A percentile compares a stretch with the other conserved stretches of the same genome.
Evolutionary conservation across 345 rosid genomes (phyloP).

Genomic region (Nasturtium officinale): DNA sequence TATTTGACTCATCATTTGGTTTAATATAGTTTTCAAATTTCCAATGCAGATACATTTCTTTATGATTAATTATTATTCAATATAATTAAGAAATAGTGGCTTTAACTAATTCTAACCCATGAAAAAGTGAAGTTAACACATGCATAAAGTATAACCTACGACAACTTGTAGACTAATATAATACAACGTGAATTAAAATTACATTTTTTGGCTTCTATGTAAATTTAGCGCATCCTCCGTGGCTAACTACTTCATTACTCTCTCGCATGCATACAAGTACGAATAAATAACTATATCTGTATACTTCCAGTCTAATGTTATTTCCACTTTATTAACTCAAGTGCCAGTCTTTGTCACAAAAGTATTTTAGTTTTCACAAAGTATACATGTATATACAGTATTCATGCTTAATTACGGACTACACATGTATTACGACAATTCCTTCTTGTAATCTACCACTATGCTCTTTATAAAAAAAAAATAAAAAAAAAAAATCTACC

Average conservation of each 20-base stretch:
- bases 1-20: conserved; percentile 23
- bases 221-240: conserved; percentile 26
- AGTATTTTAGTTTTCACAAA: background rate
- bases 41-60: conserved; percentile 28
- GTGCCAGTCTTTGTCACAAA: conserved; percentile 26
- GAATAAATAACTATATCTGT: background rate
- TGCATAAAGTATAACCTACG: conserved; percentile 46
- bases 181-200: conserved; percentile 22
- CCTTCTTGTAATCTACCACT: conserved; percentile 34
- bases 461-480: too few species aligned
- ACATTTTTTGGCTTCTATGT: conserved; percentile 18
- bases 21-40: conserved; percentile 16
- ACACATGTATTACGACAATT: conserved; percentile 31
- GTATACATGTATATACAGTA: background rate
- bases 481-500: too few species aligned
- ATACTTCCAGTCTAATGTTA: background rate
- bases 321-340: conserved; percentile 12
- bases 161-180: conserved; percentile 29
- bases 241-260: conserved; percentile 27
- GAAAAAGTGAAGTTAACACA: conserved; percentile 44
- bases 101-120: conserved; percentile 34
- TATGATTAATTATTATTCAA: conserved; percentile 12
- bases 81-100: conserved; percentile 30
- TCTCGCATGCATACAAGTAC: conserved; percentile 18
- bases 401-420: conserved; percentile 30